Base-by-base conservation (phyloP, 2,329 filamentous ascomycete genomes). In the Colletotrichum musicola region DNA sequence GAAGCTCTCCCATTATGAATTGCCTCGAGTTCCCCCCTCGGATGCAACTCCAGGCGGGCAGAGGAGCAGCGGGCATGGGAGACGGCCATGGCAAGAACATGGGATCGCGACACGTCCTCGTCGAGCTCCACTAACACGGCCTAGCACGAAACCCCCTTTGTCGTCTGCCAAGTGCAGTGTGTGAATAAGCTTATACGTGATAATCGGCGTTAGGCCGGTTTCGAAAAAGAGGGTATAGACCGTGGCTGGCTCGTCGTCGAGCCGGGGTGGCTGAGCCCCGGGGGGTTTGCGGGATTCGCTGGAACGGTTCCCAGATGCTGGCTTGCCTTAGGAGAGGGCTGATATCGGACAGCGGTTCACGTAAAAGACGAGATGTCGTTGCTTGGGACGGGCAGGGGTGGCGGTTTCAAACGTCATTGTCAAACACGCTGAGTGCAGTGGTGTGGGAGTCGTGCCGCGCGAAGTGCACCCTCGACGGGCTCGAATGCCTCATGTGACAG, bases 351-450 rank as follows among this genome's bases (percentile, higher is more conserved):
- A 56, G 58, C 54, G 68, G 54, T 59, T 67, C 57, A 49, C 53
- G 64, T 42, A 56, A 59, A 68, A 54, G 58, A 53, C 47, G 63
- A 62, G 51, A 68, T 68, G 67, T 18, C 42, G 63, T 47, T 25
- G 67, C 58, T 69, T 62, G 57, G 46, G 51, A 42, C 18, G 49
- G 55, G 47, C 54, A 47, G 60, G 64, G 68, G 65, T 69, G 22
- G 49, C 44, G 54, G 68, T 71, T 71, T 71, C 68, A 71, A 69
- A 62, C 68, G 61, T 61, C 55, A 64, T 64, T 62, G 54, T 69
- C 64, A 71, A 71, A 71, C 68, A 61, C 68, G 40, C 65, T 69
- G 59, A 57, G 55, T 60, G 68, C 65, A 55, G 25, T 69, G 65
- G 65, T 68, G 62, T 68, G 65, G 65, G 62, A 68, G 62, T 68